Base-by-base conservation (phyloP, 768 basidiomycete species). In the Mycena pura region DNA sequence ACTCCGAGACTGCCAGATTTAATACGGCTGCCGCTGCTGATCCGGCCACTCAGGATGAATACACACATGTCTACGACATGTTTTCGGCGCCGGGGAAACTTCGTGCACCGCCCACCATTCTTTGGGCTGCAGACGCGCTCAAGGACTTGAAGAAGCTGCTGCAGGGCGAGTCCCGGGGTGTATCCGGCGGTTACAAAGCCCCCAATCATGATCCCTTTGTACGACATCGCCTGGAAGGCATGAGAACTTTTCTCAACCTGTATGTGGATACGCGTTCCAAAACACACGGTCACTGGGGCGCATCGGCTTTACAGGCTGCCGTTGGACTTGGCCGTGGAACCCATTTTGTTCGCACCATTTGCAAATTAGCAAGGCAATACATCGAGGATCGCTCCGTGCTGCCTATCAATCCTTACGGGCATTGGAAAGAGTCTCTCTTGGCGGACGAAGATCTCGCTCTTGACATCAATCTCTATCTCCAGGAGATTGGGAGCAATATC, bases 401-500 rank as follows among this genome's bases (percentile, higher is more conserved):
- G 8, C 63, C 63, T 8, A 3, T 52, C 14, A 60, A 64, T 31
- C 32, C 40, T 6, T 64, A 60, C 51, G 59, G 63, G 6, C 8
- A 22, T 21, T 64, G 58, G 58, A 61, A 54, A 11, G 8, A 13
- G 17, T 45, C 44, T 22, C 6, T 60, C 36, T 40, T 69, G 27
- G 57, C 52, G 22, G 51, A 69, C 57, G 54, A 71, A 25, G 64
- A 67, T 36, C 34, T 70, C 21, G 27, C 43, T 10, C 40, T 56
- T 28, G 50, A 67, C 2, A 36, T 70, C 31, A 15, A 57, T 5
- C 28, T 65, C 13, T 56, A 69, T 51, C 62, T 72, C 1, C 63
- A 70, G 39, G 31, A 46, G 19, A n/a, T 64, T 25, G 67, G 68
- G 10, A 70, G 68, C 46, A 71, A 64, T 52, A 50, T 70, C 13